Base-by-base conservation (phyloP, 495 filamentous ascomycete genomes). In the Sabuloglossum arenarium region DNA sequence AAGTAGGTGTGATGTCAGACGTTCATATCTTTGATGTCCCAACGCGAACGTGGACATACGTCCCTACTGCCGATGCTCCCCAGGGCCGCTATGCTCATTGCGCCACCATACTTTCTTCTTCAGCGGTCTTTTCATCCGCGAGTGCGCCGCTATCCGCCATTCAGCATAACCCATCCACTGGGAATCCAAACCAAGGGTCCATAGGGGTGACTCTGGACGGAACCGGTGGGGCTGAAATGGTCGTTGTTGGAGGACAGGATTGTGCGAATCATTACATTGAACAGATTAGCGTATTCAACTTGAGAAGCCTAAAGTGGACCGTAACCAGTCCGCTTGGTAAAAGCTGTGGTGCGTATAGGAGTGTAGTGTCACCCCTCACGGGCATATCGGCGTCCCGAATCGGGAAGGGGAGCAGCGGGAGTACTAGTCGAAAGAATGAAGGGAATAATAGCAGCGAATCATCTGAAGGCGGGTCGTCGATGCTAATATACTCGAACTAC, bases 401-500 rank as follows among this genome's bases (percentile, higher is more conserved):
- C 61, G 91, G 91, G 19, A 66, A 70, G 8, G 39, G 68, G 68
- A 21, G 64, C 70, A 28, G 60, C 62, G 21, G 19, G 3, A 70
- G 70, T 10, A 56, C 64, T 2, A 62, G 69, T 27, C 70, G 73
- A 50, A 62, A 67, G 16, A 61, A 59, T 19, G 67, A 67, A 25
- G 31, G 6, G 31, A 27, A 47, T 10, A 29, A n/a, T 11, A 31
- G 27, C 28, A 50, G 59, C 8, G 67, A 67, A 49, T 60, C 57
- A 19, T n/a, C 31, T 1, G 28, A 58, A 42, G 11, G 6, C 29
- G 79, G 77, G 29, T 83, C 81, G 14, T 86, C 88, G 4, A 94
- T 96, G 87, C 75, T 98, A 54, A 93, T 98, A 30, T 98, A 98
- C 66, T 97, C 91, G 42, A 98, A 98, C 63, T 98, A 97, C 66